phyloP scores from a whole-genome alignment of 1,284 basidiomycete genomes.

The Termitomyces sp. region DNA sequence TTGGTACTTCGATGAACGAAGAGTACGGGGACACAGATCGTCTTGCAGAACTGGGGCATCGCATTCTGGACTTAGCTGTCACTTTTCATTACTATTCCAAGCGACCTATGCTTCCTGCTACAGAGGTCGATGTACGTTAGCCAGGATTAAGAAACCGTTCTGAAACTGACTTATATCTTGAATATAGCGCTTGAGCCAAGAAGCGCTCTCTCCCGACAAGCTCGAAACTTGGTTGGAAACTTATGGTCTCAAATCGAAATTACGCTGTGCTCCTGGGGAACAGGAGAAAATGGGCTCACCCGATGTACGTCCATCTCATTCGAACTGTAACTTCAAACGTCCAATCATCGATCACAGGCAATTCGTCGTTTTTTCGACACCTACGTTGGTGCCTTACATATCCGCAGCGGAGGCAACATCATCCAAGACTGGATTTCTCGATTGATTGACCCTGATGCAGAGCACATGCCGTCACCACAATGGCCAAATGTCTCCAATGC shows the following conservation, averaged over 20 bases:
- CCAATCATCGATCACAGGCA: conserved; percentile 31
- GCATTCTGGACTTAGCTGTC: conserved; percentile 38
- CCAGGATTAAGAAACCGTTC: background rate
- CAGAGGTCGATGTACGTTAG: conserved; percentile 36
- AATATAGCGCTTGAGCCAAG: conserved; percentile 24
- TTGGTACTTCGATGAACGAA: conserved; percentile 19
- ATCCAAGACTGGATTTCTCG: conserved; percentile 45
- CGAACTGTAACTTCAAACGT: background rate
- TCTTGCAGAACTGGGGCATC: conserved; percentile 42
- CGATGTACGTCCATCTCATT: conserved; percentile 21
- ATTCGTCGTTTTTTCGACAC: conserved; percentile 41
- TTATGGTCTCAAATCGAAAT: conserved; percentile 38
- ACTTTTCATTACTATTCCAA: conserved; percentile 38
- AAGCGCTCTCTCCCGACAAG: conserved; percentile 25
- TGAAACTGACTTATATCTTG: background rate
- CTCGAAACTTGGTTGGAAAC: conserved; percentile 36
- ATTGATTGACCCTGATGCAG: conserved; percentile 39
- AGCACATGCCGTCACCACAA: conserved; percentile 10
- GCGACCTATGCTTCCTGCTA: conserved; percentile 33
- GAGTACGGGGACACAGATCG: conserved; percentile 45
- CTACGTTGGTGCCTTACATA: conserved; percentile 49
- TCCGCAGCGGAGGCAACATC: conserved; percentile 34
- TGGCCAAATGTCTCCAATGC: conserved; percentile 6
- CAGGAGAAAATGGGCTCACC: conserved; percentile 26
- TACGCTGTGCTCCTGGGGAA: conserved; percentile 32